Evolutionary conservation across 2,329 filamentous ascomycete genomes (phyloP).

Genomic region (Xylariomycetidae sp.): DNA sequence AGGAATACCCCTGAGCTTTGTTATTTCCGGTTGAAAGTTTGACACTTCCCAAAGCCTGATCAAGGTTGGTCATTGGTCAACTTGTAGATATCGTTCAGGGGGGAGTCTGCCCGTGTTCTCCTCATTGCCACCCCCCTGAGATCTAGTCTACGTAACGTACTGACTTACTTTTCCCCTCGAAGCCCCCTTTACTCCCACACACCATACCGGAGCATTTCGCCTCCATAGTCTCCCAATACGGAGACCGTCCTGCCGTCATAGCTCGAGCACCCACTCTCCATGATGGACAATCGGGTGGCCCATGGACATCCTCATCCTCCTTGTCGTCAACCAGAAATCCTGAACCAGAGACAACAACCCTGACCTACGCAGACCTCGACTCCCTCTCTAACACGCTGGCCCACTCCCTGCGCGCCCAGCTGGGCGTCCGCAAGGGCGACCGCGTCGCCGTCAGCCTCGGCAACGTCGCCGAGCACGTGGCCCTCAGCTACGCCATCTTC

Average conservation of each 20-base stretch:
- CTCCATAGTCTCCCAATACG: conserved; percentile 56
- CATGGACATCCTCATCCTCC: too few species aligned
- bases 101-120: too few species aligned
- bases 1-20: background rate
- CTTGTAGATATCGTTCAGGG: too few species aligned
- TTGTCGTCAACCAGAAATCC: conserved; percentile 35
- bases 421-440: conserved; percentile 76
- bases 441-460: conserved; percentile 82
- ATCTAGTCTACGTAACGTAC: too few species aligned
- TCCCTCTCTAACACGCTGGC: conserved; percentile 71
- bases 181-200: conserved; percentile 63
- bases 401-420: conserved; percentile 54
- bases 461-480: conserved; percentile 79
- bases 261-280: conserved; percentile 37
- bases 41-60: too few species aligned
- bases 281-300: too few species aligned
- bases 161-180: conserved; percentile 5
- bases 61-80: too few species aligned
- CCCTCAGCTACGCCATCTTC: conserved; percentile 83
- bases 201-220: conserved; percentile 73
- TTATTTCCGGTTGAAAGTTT: background rate
- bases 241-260: conserved; percentile 59
- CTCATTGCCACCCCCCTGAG: too few species aligned
- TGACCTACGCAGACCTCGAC: conserved; percentile 76
- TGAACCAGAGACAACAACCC: conserved; percentile 56